Evolutionary conservation across 2,329 filamentous ascomycete genomes (phyloP).

Genomic region (Pseudocercospora fuligena): DNA sequence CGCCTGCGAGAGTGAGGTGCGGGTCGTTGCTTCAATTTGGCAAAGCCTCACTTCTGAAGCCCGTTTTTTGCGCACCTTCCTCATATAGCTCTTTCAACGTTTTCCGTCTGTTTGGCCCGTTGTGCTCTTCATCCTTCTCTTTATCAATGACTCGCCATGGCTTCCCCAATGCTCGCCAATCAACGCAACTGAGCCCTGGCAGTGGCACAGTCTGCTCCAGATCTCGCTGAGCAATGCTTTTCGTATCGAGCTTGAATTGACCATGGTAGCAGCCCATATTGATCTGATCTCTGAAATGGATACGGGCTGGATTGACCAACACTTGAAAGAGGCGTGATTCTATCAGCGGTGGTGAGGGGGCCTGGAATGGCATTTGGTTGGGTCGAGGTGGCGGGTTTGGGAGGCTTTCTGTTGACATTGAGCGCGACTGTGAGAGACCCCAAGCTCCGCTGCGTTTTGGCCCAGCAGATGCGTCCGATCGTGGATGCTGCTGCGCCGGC

Average conservation of each 20-base stretch:
- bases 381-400: constrained; percentile 20
- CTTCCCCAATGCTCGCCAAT: constrained; percentile 43
- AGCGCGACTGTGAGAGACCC: constrained; percentile 22
- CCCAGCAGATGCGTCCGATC: constrained; percentile 2
- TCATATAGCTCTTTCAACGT: constrained; percentile 37
- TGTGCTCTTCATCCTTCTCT: constrained; percentile 35
- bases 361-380: constrained; percentile 24
- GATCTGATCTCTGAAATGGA: constrained; percentile 49
- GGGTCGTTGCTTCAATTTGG: constrained; percentile 10
- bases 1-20: not conserved
- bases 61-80: constrained; percentile 19
- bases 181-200: constrained; percentile 46
- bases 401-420: constrained; percentile 27
- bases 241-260: constrained; percentile 35
- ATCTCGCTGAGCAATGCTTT: constrained; percentile 42
- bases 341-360: constrained; percentile 21
- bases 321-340: constrained; percentile 47
- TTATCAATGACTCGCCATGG: constrained; percentile 38
- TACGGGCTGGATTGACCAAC: constrained; percentile 44
- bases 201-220: constrained; percentile 47
- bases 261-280: constrained; percentile 42
- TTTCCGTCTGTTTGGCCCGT: constrained; percentile 38
- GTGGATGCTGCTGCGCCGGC: constrained; percentile 12
- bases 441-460: constrained; percentile 12
- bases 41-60: constrained; percentile 14